Evolutionary conservation across 108 stramenopile genomes (phyloP).

Genomic region (Mediolabrus comicus): DNA sequence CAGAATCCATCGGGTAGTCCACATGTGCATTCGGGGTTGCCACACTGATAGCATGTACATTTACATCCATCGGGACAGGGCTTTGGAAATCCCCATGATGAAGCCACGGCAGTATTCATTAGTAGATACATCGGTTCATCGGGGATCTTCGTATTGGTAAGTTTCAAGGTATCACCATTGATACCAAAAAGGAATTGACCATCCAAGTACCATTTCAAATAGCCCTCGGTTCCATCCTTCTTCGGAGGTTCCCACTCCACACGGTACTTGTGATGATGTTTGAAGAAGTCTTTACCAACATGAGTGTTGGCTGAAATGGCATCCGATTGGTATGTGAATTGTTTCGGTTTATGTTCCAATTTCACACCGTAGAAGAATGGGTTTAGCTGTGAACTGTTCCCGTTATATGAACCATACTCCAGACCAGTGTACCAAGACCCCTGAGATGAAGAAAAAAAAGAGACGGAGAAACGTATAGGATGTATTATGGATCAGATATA

Average conservation of each 20-base stretch:
- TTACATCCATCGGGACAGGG: conserved; percentile 81
- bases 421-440: conserved; percentile 82
- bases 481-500: too few species aligned
- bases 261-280: conserved; percentile 69
- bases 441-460: conserved; percentile 17
- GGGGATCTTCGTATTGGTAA: conserved; percentile 81
- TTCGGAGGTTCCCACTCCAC: conserved; percentile 88
- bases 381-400: conserved; percentile 75
- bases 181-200: conserved; percentile 68
- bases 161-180: conserved; percentile 49
- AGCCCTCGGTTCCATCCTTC: conserved; percentile 64
- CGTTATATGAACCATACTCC: conserved; percentile 59
- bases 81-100: conserved; percentile 83
- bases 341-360: conserved; percentile 68
- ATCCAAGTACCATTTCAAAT: conserved; percentile 81
- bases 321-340: conserved; percentile 83
- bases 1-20: conserved; percentile 86
- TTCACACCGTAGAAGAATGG: conserved; percentile 90
- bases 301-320: conserved; percentile 83
- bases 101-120: conserved; percentile 85
- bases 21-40: conserved; percentile 83
- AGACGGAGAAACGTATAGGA: conserved; percentile 5
- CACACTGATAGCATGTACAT: conserved; percentile 84
- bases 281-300: conserved; percentile 60
- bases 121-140: conserved; percentile 89